phyloP scores from a whole-genome alignment of 2,329 filamentous ascomycete genomes.

The Claviceps maximensis region DNA sequence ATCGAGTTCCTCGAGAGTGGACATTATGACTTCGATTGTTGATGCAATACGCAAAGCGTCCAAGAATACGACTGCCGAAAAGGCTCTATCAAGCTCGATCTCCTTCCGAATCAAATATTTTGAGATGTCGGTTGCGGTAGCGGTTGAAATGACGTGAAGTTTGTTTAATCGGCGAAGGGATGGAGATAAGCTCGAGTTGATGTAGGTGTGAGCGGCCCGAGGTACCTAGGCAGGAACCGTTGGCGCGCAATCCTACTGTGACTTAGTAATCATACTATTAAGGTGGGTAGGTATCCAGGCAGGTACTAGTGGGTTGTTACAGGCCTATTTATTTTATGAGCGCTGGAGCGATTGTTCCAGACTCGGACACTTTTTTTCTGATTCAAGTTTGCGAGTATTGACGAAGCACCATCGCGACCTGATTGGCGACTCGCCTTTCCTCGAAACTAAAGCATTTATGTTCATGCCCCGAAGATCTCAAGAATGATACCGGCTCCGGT shows the following conservation, averaged over 20 bases:
- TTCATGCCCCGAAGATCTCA: not conserved
- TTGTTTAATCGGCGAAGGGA: not conserved
- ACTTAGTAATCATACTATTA: not conserved
- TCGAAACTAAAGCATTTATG: not conserved
- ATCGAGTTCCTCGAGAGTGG: constrained; percentile 83
- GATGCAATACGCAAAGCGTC: not conserved
- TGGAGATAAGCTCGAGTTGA: not conserved
- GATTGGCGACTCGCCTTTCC: not conserved
- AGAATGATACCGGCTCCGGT: constrained; percentile 12
- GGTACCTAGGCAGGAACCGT: constrained; percentile 11
- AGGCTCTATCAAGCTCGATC: not conserved
- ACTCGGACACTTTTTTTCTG: no score
- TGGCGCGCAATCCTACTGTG: constrained; percentile 6
- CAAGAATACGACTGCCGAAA: not conserved
- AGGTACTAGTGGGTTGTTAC: not conserved
- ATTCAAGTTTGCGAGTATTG: not conserved
- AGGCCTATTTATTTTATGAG: not conserved
- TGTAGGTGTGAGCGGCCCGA: not conserved
- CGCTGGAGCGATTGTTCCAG: not conserved
- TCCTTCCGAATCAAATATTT: not conserved
- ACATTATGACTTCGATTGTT: constrained; percentile 42
- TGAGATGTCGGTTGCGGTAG: not conserved
- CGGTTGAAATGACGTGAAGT: not conserved
- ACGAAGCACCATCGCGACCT: not conserved
- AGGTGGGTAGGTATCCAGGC: not conserved